These are phyloP conservation scores for Colletotrichum abscissum DNA, from an alignment of 2,329 filamentous ascomycete genomes.

Conservation along the genomic window DNA sequence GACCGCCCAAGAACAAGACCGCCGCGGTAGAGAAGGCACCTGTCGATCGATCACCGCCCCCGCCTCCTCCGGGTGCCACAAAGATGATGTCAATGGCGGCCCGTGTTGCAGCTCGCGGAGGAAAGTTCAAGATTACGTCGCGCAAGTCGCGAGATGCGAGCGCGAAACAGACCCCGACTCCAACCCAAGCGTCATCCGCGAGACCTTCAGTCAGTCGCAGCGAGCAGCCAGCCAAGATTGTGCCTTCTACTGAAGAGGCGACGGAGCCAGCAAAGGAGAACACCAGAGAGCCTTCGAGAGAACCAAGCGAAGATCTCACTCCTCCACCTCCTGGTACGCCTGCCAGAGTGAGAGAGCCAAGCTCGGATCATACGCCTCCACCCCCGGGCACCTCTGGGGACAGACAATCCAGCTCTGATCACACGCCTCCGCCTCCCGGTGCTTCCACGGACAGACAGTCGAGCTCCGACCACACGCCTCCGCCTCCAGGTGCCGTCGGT, in stretches of 20 bases:
- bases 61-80: conserved; percentile 15
- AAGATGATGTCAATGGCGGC: conserved; percentile 66
- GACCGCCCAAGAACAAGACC: conserved; percentile 29
- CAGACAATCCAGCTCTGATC: conserved; percentile 12
- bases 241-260: neutral
- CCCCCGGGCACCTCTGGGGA: neutral
- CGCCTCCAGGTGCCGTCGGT: neutral
- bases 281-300: neutral
- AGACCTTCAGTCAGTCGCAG: neutral
- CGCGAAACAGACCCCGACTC: conserved; percentile 11
- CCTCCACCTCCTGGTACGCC: conserved; percentile 1
- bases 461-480: conserved; percentile 15
- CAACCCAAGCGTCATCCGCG: neutral
- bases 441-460: neutral
- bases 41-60: conserved; percentile 22
- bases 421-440: conserved; percentile 7
- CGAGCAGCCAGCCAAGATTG: neutral
- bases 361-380: conserved; percentile 19
- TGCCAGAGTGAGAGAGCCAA: neutral
- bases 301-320: conserved; percentile 19
- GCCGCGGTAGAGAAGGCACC: neutral
- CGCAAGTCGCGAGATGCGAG: conserved; percentile 39
- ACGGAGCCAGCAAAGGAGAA: neutral
- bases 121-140: conserved; percentile 62
- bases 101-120: conserved; percentile 65